Base-by-base conservation (phyloP, 2,329 filamentous ascomycete genomes). In the Cadophora malorum region DNA sequence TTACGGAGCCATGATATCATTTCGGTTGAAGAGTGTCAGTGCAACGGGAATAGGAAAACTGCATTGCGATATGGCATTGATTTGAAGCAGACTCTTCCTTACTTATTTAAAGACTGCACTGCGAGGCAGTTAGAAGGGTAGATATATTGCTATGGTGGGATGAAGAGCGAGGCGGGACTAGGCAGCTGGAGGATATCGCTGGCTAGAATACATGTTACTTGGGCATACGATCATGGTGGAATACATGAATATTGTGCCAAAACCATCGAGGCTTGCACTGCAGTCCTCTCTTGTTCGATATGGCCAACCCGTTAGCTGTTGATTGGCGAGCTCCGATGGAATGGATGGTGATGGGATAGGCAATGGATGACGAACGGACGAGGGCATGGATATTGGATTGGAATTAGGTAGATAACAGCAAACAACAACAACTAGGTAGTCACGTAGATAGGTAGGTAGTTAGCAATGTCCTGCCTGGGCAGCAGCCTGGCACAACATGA, bases 1-100 rank as follows among this genome's bases (percentile, higher is more conserved):
- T 66, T 67, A 71, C 67, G 67, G 69, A 65, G 58, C 50, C 64
- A 73, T 65, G 53, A 65, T 56, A 65, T 61, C 49, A 52, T 64
- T 66, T 31, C 49, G 64, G 23, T 66, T 61, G 47, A 49, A 50
- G 14, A n/a, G 12, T 33, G 19, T 62, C 50, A 28, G 10, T 16
- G 63, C 23, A 53, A 59, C 19, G 55, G 35, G 47, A 63, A 50
- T 55, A 65, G 56, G 49, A 63, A 55, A 60, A 50, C 25, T 62
- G 59, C 66, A 64, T 64, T 67, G 63, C 58, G 52, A 38, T 63
- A 38, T 62, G 61, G 59, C 58, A 67, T 65, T 65, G 25, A 62
- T 53, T 55, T 45, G 16, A 47, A 52, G 45, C 50, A 50, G 10
- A 33, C 19, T 19, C 60, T 64, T 59, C 60, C 38, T 60, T 53